A percentile compares a stretch with the other conserved stretches of the same genome.
Evolutionary conservation across 2,329 filamentous ascomycete species (phyloP).

Genomic region (Alternaria gansuensis): DNA sequence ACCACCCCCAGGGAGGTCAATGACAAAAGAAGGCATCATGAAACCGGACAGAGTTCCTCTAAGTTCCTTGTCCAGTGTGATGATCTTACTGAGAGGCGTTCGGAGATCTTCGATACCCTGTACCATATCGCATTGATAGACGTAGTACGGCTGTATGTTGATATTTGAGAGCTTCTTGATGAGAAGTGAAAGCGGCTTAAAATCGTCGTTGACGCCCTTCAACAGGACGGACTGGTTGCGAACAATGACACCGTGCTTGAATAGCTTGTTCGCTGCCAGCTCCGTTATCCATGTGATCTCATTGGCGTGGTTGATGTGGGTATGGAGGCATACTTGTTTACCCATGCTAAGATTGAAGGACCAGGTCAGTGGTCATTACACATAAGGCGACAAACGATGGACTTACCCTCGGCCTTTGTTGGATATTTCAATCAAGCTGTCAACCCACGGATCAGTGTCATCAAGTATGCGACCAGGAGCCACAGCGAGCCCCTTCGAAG

Average conservation of each 20-base stretch:
- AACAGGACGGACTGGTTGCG: conserved; percentile 70
- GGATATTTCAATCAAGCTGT: conserved; percentile 62
- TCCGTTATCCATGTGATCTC: conserved; percentile 70
- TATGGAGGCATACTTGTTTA: conserved; percentile 70
- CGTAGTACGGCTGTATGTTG: conserved; percentile 70
- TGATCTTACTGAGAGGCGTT: conserved; percentile 67
- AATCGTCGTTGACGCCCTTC: conserved; percentile 66
- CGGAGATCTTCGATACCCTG: conserved; percentile 68
- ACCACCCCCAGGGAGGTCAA: conserved; percentile 70
- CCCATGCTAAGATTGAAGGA: conserved; percentile 49
- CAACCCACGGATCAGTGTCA: conserved; percentile 62
- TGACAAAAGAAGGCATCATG: conserved; percentile 69
- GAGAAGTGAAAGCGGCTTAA: conserved; percentile 62
- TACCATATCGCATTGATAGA: conserved; percentile 73
- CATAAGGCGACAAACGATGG: too few relatives aligned
- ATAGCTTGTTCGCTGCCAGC: conserved; percentile 61
- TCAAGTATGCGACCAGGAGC: conserved; percentile 66
- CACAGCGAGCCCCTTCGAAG: conserved; percentile 69
- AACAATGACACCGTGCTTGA: conserved; percentile 63
- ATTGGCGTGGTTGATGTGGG: conserved; percentile 70
- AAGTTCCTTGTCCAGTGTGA: conserved; percentile 66
- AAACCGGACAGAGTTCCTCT: conserved; percentile 70
- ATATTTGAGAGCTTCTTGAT: conserved; percentile 65
- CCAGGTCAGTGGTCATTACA: background rate
- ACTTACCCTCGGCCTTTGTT: conserved; percentile 57